Evolutionary conservation across 2,329 filamentous ascomycete genomes (phyloP).

Genomic region (Penicillium sp.): DNA sequence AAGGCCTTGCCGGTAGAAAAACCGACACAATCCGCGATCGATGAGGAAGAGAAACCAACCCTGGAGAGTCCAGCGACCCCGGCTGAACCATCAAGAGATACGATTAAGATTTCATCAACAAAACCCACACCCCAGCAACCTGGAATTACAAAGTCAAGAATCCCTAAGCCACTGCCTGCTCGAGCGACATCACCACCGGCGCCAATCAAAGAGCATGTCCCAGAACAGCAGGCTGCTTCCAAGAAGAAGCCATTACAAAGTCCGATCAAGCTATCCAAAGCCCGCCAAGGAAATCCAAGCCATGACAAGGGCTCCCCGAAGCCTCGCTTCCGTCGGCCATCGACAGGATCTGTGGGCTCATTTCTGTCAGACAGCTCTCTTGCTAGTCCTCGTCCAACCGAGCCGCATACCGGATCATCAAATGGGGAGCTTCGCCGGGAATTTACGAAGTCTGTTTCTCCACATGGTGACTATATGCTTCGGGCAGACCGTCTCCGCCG

Average conservation of each 20-base stretch:
- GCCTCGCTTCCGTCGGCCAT: conserved; percentile 25
- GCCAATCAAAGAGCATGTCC: not conserved
- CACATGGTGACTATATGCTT: conserved; percentile 27
- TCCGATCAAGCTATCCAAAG: conserved; percentile 34
- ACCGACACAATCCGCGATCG: not conserved
- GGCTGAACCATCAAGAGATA: not conserved
- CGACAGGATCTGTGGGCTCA: conserved; percentile 32
- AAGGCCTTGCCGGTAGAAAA: not conserved
- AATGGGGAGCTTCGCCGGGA: conserved; percentile 24
- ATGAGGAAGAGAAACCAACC: not conserved
- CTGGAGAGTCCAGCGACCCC: not conserved
- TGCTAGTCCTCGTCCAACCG: conserved; percentile 29
- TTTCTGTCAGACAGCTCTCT: conserved; percentile 32
- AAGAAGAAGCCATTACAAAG: conserved; percentile 32
- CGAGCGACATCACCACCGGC: conserved; percentile 1
- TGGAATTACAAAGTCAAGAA: not conserved
- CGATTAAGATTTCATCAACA: not conserved
- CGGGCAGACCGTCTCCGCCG: conserved; percentile 33
- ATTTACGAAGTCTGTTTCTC: conserved; percentile 19
- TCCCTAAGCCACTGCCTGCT: not conserved
- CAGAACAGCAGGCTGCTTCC: conserved; percentile 9
- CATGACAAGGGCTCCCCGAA: conserved; percentile 19
- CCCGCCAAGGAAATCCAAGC: conserved; percentile 20
- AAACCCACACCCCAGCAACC: not conserved
- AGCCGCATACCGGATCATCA: conserved; percentile 27